A percentile compares a stretch with the other conserved stretches of the same genome.
These are phyloP conservation scores for Wickerhamiella australiensis DNA, from an alignment of 805 yeast genomes.

Conservation along the genomic window DNA sequence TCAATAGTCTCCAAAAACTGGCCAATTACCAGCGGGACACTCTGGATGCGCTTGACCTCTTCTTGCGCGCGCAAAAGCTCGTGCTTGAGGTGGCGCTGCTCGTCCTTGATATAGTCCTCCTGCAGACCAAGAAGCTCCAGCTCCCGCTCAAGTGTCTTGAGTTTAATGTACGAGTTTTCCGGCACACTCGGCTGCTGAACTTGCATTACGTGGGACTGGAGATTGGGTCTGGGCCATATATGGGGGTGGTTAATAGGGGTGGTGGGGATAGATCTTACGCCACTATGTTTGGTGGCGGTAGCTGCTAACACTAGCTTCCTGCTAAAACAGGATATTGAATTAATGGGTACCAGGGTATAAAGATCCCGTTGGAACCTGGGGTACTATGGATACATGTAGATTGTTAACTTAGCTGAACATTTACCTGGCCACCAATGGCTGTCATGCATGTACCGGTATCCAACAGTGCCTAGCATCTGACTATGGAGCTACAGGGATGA, in stretches of 20 bases:
- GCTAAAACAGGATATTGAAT: no score
- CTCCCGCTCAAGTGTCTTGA: constrained; percentile 85
- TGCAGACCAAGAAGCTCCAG: constrained; percentile 73
- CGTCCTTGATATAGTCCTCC: constrained; percentile 96
- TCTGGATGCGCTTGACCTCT: constrained; percentile 93
- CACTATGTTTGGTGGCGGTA: no score
- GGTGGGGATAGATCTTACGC: background rate
- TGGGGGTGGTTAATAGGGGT: background rate
- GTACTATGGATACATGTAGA: no score
- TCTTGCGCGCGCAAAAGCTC: constrained; percentile 95
- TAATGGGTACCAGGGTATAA: no score
- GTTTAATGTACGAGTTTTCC: constrained; percentile 64
- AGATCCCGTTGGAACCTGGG: no score
- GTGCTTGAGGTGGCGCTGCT: constrained; percentile 88
- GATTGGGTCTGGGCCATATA: background rate
- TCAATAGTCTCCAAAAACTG: constrained; percentile 97
- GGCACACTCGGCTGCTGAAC: constrained; percentile 4
- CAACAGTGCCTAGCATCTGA: no score
- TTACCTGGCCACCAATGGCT: no score
- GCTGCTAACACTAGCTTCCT: no score
- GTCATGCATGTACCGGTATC: no score
- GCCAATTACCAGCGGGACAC: constrained; percentile 96
- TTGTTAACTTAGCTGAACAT: no score
- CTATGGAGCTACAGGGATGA: no score
- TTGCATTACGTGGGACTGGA: background rate